phyloP scores from a whole-genome alignment of 139 green algal species.

The Closterium sp. region DNA sequence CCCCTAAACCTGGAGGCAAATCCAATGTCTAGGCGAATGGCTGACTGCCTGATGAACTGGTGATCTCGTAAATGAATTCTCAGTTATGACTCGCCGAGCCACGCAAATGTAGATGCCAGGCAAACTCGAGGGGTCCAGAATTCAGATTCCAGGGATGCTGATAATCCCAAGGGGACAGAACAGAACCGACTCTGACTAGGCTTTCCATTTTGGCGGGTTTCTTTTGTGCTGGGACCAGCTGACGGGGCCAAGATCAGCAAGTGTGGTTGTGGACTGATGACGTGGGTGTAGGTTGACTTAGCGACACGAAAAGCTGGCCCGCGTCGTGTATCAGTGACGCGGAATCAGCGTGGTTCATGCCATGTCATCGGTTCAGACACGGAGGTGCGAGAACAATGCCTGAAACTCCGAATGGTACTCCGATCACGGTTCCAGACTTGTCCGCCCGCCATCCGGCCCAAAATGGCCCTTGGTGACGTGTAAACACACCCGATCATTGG shows the following conservation, averaged over 20 bases:
- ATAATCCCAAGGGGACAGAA: neutral
- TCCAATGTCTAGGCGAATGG: neutral
- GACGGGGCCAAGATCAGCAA: neutral
- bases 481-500: too few species aligned
- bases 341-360: neutral
- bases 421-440: too few species aligned
- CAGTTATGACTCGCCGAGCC: neutral
- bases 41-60: neutral
- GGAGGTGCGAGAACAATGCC: neutral
- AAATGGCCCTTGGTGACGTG: too few species aligned
- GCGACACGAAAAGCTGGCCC: neutral
- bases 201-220: neutral
- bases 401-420: neutral
- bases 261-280: neutral
- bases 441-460: too few species aligned
- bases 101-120: too few species aligned
- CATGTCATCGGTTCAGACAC: neutral
- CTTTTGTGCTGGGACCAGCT: neutral
- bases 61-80: neutral
- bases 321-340: neutral
- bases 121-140: too few species aligned
- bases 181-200: neutral
- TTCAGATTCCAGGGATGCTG: neutral
- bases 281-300: neutral
- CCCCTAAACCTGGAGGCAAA: too few species aligned